Conservation (phyloP, 2,329 filamentous ascomycete species). For the Colletotrichum musicola region DNA sequence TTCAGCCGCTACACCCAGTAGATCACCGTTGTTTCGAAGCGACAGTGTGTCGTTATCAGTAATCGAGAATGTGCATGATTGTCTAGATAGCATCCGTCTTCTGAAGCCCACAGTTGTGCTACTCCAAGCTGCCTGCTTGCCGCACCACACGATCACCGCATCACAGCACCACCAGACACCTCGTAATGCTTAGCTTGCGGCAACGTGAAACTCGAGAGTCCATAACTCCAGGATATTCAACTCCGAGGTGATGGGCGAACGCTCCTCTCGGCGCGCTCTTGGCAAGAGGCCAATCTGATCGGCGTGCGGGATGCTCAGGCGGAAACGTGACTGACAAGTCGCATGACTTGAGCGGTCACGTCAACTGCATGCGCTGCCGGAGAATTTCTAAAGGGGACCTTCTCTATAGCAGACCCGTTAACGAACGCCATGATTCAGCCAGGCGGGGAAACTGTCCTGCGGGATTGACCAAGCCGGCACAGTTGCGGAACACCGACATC, state of each 20-base stretch:
- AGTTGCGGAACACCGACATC: background rate
- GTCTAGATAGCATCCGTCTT: too few relatives aligned
- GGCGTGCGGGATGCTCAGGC: background rate
- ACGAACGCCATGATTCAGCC: background rate
- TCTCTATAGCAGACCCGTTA: background rate
- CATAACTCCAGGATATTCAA: background rate
- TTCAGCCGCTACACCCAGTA: too few relatives aligned
- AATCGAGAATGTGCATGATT: background rate
- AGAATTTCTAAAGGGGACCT: background rate
- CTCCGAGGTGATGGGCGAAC: conserved; percentile 6
- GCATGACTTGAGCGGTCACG: background rate
- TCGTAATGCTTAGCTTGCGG: background rate
- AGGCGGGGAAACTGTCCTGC: background rate
- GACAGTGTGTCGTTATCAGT: too few relatives aligned
- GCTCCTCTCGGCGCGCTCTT: conserved; percentile 23
- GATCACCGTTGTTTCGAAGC: too few relatives aligned
- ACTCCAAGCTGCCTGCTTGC: background rate
- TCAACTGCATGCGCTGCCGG: background rate
- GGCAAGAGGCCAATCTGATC: conserved; percentile 14
- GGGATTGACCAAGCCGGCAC: background rate
- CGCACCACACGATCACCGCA: background rate
- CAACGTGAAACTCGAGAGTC: background rate
- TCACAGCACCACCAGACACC: background rate
- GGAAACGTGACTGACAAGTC: background rate
- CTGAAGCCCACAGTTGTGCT: background rate